Conservation (phyloP, 371 early-diverging fungal genomes). For the Parasitella parasitica region DNA sequence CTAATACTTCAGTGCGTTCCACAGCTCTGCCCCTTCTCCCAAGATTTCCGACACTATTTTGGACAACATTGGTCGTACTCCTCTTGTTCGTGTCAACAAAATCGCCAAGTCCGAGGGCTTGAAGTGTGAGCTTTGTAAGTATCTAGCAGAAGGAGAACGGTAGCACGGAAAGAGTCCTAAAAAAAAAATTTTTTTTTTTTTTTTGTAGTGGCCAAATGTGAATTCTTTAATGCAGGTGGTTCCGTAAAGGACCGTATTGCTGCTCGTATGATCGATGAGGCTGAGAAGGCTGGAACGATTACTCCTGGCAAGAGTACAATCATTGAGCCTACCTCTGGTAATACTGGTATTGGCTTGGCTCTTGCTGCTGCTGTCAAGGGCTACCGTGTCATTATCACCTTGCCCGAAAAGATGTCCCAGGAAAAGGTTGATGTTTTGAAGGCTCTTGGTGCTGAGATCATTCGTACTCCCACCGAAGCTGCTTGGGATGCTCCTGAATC, state of each 20-base stretch:
- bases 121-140: constrained; percentile 90
- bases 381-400: constrained; percentile 93
- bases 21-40: constrained; percentile 60
- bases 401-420: constrained; percentile 98
- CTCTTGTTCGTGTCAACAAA: constrained; percentile 85
- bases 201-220: constrained; percentile 89
- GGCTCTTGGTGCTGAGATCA: constrained; percentile 95
- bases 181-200: not conserved
- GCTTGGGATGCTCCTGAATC: constrained; percentile 97
- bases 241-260: constrained; percentile 98
- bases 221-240: constrained; percentile 97
- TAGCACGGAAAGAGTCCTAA: not conserved
- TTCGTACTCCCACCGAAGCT: constrained; percentile 97
- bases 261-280: constrained; percentile 92
- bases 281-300: constrained; percentile 86
- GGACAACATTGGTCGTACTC: constrained; percentile 96
- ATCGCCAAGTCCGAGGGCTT: constrained; percentile 86
- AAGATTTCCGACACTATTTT: constrained; percentile 75
- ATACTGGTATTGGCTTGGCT: constrained; percentile 59
- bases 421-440: constrained; percentile 97
- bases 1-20: not conserved
- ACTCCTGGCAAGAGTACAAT: constrained; percentile 87
- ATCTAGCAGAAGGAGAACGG: not conserved
- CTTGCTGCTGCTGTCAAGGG: constrained; percentile 95
- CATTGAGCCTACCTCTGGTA: constrained; percentile 24